Evolutionary conservation across 1,284 basidiomycete species (phyloP).

Genomic region (Trichosporon faecale): DNA sequence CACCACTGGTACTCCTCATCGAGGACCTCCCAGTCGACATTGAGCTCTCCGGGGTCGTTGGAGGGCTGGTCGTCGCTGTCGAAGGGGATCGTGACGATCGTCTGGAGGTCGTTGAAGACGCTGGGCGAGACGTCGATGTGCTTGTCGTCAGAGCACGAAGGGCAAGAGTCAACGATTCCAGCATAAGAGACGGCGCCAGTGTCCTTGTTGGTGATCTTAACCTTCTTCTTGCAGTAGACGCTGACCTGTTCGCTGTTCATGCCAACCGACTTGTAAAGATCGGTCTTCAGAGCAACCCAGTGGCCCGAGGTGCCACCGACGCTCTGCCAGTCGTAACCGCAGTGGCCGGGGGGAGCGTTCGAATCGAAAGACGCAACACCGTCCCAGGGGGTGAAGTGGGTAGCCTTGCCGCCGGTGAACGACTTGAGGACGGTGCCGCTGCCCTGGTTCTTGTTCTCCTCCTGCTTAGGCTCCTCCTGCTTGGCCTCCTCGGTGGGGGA

Average conservation of each 20-base stretch:
- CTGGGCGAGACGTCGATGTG: conserved; percentile 75
- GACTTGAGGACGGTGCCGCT: background rate
- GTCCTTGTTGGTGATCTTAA: conserved; percentile 51
- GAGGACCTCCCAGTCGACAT: conserved; percentile 54
- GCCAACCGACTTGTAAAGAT: conserved; percentile 23
- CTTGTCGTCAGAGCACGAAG: conserved; percentile 63
- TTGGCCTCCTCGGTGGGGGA: conserved; percentile 1
- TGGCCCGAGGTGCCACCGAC: background rate
- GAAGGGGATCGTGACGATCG: conserved; percentile 55
- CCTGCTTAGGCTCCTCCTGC: conserved; percentile 12
- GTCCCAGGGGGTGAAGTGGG: conserved; percentile 9
- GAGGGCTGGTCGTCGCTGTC: background rate
- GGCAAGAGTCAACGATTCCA: conserved; percentile 74
- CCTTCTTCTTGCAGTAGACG: conserved; percentile 32
- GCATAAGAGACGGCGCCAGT: conserved; percentile 60
- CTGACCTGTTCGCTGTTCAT: conserved; percentile 42
- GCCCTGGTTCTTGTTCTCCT: conserved; percentile 4
- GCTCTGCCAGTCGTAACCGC: background rate
- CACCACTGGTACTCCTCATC: conserved; percentile 22
- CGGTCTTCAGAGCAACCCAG: conserved; percentile 13
- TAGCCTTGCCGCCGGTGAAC: conserved; percentile 53
- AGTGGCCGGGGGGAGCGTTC: background rate
- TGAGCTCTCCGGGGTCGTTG: conserved; percentile 3
- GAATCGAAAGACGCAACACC: background rate
- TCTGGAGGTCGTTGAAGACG: conserved; percentile 59